Conservation (phyloP, 345 rosid genomes). For the Gossypium raimondii region DNA sequence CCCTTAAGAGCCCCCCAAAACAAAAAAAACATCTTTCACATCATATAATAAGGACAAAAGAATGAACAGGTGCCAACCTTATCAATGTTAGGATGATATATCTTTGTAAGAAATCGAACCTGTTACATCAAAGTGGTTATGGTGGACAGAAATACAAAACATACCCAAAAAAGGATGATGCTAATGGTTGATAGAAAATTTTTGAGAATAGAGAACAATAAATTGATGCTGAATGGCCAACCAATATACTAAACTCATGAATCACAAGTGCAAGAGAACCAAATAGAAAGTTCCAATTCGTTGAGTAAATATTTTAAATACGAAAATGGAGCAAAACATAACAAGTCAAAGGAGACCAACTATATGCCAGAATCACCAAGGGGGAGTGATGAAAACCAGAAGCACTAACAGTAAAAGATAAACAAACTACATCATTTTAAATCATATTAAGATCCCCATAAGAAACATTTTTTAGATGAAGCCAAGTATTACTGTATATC, state of each 20-base stretch:
- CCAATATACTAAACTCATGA: neutral
- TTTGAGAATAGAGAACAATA: neutral
- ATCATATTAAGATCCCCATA: neutral
- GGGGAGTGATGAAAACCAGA: neutral
- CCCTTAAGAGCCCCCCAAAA: neutral
- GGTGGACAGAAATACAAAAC: neutral
- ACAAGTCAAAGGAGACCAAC: neutral
- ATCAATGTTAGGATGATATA: conserved; percentile 96
- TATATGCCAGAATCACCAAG: neutral
- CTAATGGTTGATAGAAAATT: neutral
- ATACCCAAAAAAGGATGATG: neutral
- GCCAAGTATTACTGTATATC: neutral
- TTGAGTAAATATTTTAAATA: neutral
- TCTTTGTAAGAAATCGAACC: conserved; percentile 98
- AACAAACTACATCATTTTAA: neutral
- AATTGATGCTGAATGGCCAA: neutral
- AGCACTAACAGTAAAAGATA: too few species aligned
- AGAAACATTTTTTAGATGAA: neutral
- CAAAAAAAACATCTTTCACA: neutral
- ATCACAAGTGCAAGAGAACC: neutral
- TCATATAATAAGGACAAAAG: neutral
- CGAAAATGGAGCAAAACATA: neutral
- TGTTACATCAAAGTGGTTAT: conserved; percentile 31
- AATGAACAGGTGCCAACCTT: conserved; percentile 48
- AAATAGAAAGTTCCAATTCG: neutral